Evolutionary conservation across 441 rosid species (phyloP), one percentile per base, ranked within the genome.

Genomic region (Daphne laureola): DNA sequence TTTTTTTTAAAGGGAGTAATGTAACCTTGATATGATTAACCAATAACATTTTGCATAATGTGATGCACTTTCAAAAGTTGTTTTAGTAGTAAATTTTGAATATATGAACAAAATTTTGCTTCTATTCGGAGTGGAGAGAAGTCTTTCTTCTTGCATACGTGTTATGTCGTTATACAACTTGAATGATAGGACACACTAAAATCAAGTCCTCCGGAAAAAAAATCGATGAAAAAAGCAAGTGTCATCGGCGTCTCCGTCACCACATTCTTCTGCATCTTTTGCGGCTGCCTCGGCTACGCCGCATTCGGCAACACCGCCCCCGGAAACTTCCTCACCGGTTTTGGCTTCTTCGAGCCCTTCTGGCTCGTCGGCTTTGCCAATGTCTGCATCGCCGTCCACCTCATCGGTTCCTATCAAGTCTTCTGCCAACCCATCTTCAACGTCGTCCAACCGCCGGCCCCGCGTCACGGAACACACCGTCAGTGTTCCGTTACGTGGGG

Each of bases 391-490:
- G 94, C 80, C 0, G 5, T 85, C 61, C 98, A 90, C 67, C 88
- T 90, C n/a, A 47, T 87, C 1, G 85, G 96, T 4, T 94, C 96
- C 21, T 90, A 90, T 73, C 97, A 87, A 89, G 96, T 87, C n/a
- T 85, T 87, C 60, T 54, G 71, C 57, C 98, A 90, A 55, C 94
- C 96, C 2, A 26, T 87, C n/a, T 85, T 72, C 62, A 73, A 72
- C 36, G 76, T 80, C 43, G 74, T 90, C 96, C 0, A 75, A 77
- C 12, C 81, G 14, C 82, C 67, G 67, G 65, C 71, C 85, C 64
- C 68, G 85, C 15, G 78, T 70, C 2, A 17, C 54, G 0, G 95
- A 85, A 43, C 71, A 72, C 35, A 69, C 69, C 8, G 38, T 81
- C 7, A 60, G 51, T 8, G 5, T 84, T 55, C 97, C 94, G 13